phyloP scores from a whole-genome alignment of 2,329 filamentous ascomycete species.

The Albophoma yamanashiensis region DNA sequence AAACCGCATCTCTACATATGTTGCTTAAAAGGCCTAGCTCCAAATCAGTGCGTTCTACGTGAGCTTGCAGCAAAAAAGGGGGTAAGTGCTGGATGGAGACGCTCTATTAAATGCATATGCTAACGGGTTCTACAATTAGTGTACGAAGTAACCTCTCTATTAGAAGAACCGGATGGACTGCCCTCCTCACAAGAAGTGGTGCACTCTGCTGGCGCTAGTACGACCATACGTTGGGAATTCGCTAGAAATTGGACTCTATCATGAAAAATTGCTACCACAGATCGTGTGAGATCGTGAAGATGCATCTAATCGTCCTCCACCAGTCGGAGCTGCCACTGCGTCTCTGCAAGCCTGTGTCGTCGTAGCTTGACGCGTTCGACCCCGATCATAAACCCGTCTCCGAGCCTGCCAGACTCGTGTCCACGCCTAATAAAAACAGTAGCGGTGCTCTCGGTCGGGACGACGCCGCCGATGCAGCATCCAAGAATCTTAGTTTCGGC shows the following conservation, averaged over 20 bases:
- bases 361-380: neutral
- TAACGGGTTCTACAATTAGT: no score
- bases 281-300: neutral
- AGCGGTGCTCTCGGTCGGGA: slow-evolving; percentile 2
- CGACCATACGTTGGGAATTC: neutral
- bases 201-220: neutral
- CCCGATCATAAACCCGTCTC: neutral
- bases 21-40: no score
- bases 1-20: no score
- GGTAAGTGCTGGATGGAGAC: no score
- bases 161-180: no score
- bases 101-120: no score
- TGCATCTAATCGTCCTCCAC: neutral
- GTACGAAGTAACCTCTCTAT: no score
- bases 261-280: neutral
- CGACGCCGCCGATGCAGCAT: slow-evolving; percentile 3
- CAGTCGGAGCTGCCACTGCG: neutral
- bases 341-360: neutral
- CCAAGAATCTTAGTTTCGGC: neutral
- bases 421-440: slow-evolving; percentile 21
- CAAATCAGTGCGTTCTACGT: no score
- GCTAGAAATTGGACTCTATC: neutral
- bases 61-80: no score
- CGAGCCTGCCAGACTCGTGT: neutral
- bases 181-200: neutral